Percentiles rank a stretch among this genome's conserved stretches.
Conservation (phyloP, 164 flowering plant genomes). For the Amborella trichopoda region DNA sequence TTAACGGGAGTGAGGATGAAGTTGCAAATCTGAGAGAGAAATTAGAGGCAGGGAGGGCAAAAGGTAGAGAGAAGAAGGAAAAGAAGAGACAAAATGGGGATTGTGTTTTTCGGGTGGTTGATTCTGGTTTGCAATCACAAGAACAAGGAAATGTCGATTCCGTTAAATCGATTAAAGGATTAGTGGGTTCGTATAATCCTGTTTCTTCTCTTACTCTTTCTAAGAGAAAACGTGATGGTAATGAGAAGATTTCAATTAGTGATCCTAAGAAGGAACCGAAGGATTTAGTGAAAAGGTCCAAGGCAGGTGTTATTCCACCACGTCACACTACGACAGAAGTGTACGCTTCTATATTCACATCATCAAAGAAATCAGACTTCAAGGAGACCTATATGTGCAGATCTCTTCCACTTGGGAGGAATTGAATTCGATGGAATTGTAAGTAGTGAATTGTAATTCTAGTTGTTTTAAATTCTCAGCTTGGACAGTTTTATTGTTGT, state of each 20-base stretch:
- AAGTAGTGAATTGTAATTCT: too few species aligned
- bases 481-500: too few species aligned
- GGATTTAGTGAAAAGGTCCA: constrained; percentile 40
- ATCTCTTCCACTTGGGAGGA: constrained; percentile 90
- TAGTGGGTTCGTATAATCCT: not conserved
- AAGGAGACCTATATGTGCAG: constrained; percentile 85
- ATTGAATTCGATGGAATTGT: too few species aligned
- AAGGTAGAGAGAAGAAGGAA: constrained; percentile 43
- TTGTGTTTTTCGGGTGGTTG: constrained; percentile 9
- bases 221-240: constrained; percentile 18
- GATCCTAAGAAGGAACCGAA: constrained; percentile 15
- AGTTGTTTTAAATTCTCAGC: too few species aligned
- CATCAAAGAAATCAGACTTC: constrained; percentile 62
- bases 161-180: not conserved
- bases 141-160: not conserved
- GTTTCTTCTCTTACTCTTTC: not conserved
- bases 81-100: constrained; percentile 44
- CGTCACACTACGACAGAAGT: constrained; percentile 67
- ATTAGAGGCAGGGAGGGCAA: constrained; percentile 55
- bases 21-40: constrained; percentile 56
- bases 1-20: constrained; percentile 80
- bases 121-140: constrained; percentile 10
- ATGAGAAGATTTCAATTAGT: constrained; percentile 21
- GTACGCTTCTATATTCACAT: constrained; percentile 88
- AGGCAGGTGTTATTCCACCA: constrained; percentile 49